Conservation (phyloP, 202 grass and related monocot species). For the Setaria italica region DNA sequence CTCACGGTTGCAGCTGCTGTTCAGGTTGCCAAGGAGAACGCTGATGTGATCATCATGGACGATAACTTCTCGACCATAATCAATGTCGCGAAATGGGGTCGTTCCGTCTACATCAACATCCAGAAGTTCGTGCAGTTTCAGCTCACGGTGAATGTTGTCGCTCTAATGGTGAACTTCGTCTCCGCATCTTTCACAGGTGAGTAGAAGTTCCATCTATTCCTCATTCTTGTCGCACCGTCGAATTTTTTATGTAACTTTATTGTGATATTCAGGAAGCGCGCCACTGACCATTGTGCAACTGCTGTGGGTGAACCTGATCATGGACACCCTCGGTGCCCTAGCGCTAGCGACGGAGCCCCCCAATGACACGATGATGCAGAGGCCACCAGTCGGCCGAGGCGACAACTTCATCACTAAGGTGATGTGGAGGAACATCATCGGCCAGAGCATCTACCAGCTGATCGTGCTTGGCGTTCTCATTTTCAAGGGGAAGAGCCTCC, state of each 20-base stretch:
- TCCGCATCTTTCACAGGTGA: slow-evolving; percentile 82
- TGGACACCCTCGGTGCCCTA: slow-evolving; percentile 90
- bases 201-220: background rate
- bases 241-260: background rate
- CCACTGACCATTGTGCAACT: slow-evolving; percentile 86
- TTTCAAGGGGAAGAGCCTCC: slow-evolving; percentile 54
- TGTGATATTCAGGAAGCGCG: slow-evolving; percentile 57
- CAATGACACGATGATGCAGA: slow-evolving; percentile 66
- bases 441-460: slow-evolving; percentile 82
- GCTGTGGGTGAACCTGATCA: slow-evolving; percentile 97
- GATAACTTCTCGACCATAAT: slow-evolving; percentile 93
- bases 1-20: background rate
- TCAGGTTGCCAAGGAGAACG: slow-evolving; percentile 96
- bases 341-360: slow-evolving; percentile 88
- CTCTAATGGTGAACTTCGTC: slow-evolving; percentile 80
- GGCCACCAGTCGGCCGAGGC: slow-evolving; percentile 63
- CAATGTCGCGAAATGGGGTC: slow-evolving; percentile 88
- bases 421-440: slow-evolving; percentile 93
- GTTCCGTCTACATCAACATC: slow-evolving; percentile 90
- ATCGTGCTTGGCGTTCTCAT: slow-evolving; percentile 69
- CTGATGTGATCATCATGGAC: slow-evolving; percentile 93
- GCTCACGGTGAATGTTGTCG: slow-evolving; percentile 87
- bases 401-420: slow-evolving; percentile 83
- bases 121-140: slow-evolving; percentile 96
- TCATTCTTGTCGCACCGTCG: background rate